These are phyloP conservation scores for Ophiostoma triangulosporum DNA, from an alignment of 2,329 filamentous ascomycete genomes.

Conservation along the genomic window DNA sequence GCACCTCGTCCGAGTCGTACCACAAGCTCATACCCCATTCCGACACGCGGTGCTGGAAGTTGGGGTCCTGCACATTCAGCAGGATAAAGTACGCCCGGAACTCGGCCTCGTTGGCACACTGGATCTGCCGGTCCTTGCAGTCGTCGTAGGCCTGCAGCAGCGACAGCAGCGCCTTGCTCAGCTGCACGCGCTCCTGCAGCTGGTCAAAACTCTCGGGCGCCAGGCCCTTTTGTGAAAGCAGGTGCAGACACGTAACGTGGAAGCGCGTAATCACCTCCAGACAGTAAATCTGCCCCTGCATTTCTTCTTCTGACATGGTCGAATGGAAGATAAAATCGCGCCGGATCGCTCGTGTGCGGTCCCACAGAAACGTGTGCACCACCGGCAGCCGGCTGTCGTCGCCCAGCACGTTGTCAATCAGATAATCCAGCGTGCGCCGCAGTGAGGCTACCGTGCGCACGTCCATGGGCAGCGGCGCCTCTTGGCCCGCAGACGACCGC, in stretches of 20 bases:
- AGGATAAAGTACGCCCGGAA: slow-evolving; percentile 53
- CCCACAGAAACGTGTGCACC: slow-evolving; percentile 53
- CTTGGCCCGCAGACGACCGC: slow-evolving; percentile 53
- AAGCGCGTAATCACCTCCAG: slow-evolving; percentile 54
- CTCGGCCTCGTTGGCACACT: slow-evolving; percentile 49
- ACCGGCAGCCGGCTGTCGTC: slow-evolving; percentile 38
- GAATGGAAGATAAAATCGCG: slow-evolving; percentile 58
- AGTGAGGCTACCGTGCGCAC: slow-evolving; percentile 48
- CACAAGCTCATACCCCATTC: slow-evolving; percentile 44
- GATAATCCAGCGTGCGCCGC: slow-evolving; percentile 46
- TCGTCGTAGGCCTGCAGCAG: slow-evolving; percentile 54
- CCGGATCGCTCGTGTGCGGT: slow-evolving; percentile 52
- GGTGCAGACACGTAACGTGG: slow-evolving; percentile 50
- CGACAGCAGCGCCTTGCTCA: slow-evolving; percentile 51
- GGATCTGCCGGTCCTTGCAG: slow-evolving; percentile 42
- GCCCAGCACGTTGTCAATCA: slow-evolving; percentile 45
- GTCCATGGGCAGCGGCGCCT: slow-evolving; percentile 54
- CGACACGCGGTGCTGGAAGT: slow-evolving; percentile 39
- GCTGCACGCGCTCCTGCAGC: slow-evolving; percentile 54
- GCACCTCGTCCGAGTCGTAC: slow-evolving; percentile 42
- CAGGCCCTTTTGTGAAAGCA: slow-evolving; percentile 43
- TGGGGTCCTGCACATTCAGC: slow-evolving; percentile 45
- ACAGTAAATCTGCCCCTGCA: slow-evolving; percentile 46
- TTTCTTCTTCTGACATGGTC: slow-evolving; percentile 41
- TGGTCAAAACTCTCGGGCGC: slow-evolving; percentile 48